These are phyloP conservation scores for Globisporangium emineosum DNA, from an alignment of 352 stramenopile genomes.

Conservation along the genomic window DNA sequence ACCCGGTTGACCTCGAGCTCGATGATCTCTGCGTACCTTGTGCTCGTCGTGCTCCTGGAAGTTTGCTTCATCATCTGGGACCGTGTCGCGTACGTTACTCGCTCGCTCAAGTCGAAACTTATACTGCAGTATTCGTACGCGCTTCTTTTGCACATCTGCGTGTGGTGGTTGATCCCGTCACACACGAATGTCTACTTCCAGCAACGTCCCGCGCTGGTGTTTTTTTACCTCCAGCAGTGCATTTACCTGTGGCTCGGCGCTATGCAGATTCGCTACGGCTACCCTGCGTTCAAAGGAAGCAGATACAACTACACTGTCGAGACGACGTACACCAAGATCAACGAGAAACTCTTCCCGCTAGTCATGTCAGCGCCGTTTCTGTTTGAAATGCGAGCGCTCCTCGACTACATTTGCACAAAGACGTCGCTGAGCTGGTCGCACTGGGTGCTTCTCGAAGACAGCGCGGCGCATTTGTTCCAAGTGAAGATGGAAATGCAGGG, in stretches of 20 bases:
- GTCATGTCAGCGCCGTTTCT: constrained; percentile 81
- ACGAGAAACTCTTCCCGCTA: constrained; percentile 65
- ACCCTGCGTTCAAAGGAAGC: constrained; percentile 79
- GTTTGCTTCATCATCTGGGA: constrained; percentile 85
- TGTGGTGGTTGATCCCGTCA: constrained; percentile 75
- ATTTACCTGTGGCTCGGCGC: constrained; percentile 72
- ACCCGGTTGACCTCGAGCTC: constrained; percentile 61
- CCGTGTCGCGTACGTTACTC: constrained; percentile 74
- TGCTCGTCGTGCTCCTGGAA: constrained; percentile 79
- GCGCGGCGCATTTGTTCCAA: constrained; percentile 69
- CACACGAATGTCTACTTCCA: constrained; percentile 84
- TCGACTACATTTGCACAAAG: constrained; percentile 86
- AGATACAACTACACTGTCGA: constrained; percentile 70
- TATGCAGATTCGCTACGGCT: constrained; percentile 84
- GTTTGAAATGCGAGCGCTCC: constrained; percentile 85
- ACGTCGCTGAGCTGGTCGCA: constrained; percentile 79
- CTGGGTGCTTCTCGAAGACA: constrained; percentile 85
- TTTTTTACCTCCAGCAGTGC: constrained; percentile 83
- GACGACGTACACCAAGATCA: constrained; percentile 43
- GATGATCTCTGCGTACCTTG: constrained; percentile 83
- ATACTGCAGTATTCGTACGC: constrained; percentile 76
- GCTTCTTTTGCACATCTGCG: constrained; percentile 59
- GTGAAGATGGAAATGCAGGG: constrained; percentile 81
- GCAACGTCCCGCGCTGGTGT: constrained; percentile 55
- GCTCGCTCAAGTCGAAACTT: constrained; percentile 72